Evolutionary conservation across 2,329 filamentous ascomycete species (phyloP).

Genomic region (Cercospora berteroae): DNA sequence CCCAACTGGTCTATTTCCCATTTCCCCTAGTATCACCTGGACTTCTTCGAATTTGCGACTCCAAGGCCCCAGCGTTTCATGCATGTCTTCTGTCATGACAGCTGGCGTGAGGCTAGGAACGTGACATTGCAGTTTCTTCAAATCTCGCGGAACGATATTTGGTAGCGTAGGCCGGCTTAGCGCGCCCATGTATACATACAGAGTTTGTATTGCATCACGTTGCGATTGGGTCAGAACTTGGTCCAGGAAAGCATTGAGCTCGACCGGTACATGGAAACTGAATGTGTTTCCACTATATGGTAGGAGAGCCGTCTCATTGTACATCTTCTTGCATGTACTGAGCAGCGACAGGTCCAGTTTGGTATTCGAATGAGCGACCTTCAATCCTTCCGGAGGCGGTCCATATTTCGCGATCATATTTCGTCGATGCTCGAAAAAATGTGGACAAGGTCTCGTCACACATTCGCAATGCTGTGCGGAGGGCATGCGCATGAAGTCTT

Average conservation of each 20-base stretch:
- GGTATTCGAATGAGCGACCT: conserved; percentile 10
- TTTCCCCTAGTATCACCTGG: conserved; percentile 10
- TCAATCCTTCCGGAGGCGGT: conserved; percentile 13
- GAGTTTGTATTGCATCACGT: conserved; percentile 11
- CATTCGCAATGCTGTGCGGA: conserved; percentile 10
- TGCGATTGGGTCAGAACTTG: conserved; percentile 11
- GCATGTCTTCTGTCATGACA: conserved; percentile 3
- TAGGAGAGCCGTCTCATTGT: conserved; percentile 18
- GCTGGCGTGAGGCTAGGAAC: conserved; percentile 3
- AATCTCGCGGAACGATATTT: background rate
- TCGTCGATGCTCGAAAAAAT: conserved; percentile 17
- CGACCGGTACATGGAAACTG: conserved; percentile 15
- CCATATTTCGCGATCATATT: conserved; percentile 19
- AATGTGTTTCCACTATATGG: conserved; percentile 21
- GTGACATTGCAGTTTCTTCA: conserved; percentile 15
- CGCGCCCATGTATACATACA: conserved; percentile 16
- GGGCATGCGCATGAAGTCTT: conserved; percentile 16
- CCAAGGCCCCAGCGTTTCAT: conserved; percentile 11
- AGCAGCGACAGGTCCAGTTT: conserved; percentile 18
- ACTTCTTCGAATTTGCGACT: conserved; percentile 11
- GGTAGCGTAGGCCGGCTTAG: conserved; percentile 17
- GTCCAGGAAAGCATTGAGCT: conserved; percentile 18
- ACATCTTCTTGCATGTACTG: conserved; percentile 12
- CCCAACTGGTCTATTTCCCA: background rate
- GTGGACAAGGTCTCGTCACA: conserved; percentile 16